A percentile compares a stretch with the other conserved stretches of the same genome.
Evolutionary conservation across 208 protist species (phyloP).

Genomic region (Leishmania turanica): DNA sequence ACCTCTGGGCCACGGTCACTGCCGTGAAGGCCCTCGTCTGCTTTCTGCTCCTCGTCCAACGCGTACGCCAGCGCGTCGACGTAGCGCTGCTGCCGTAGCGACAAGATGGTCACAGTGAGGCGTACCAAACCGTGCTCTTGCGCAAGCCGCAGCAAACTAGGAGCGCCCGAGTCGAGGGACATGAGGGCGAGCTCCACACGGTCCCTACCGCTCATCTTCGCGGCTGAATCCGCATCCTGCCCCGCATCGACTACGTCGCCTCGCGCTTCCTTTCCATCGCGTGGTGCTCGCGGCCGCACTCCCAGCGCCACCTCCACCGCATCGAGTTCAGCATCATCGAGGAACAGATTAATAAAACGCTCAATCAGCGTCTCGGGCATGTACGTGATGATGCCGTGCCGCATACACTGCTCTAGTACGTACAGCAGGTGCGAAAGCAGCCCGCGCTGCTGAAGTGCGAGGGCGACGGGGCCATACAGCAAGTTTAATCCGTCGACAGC

Average conservation of each 20-base stretch:
- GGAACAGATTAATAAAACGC: constrained; percentile 55
- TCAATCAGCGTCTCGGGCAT: constrained; percentile 62
- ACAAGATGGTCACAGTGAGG: constrained; percentile 52
- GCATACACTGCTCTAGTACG: constrained; percentile 48
- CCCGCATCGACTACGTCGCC: neutral
- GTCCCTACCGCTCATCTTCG: constrained; percentile 6
- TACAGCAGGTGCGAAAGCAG: constrained; percentile 36
- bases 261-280: neutral
- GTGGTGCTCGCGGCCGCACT: constrained; percentile 5
- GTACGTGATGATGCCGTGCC: constrained; percentile 42
- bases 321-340: constrained; percentile 8
- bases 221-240: neutral
- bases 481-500: constrained; percentile 54
- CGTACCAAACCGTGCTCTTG: constrained; percentile 44
- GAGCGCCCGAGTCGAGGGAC: constrained; percentile 44
- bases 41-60: constrained; percentile 26
- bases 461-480: constrained; percentile 57
- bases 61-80: constrained; percentile 58
- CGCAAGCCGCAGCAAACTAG: constrained; percentile 52
- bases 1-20: neutral
- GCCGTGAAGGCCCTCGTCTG: neutral
- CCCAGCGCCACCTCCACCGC: constrained; percentile 31
- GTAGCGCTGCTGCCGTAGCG: constrained; percentile 49
- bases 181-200: constrained; percentile 66
- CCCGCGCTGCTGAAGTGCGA: constrained; percentile 28